Evolutionary conservation across 176 grass and related monocot genomes (phyloP).

Genomic region (Avena eriantha): DNA sequence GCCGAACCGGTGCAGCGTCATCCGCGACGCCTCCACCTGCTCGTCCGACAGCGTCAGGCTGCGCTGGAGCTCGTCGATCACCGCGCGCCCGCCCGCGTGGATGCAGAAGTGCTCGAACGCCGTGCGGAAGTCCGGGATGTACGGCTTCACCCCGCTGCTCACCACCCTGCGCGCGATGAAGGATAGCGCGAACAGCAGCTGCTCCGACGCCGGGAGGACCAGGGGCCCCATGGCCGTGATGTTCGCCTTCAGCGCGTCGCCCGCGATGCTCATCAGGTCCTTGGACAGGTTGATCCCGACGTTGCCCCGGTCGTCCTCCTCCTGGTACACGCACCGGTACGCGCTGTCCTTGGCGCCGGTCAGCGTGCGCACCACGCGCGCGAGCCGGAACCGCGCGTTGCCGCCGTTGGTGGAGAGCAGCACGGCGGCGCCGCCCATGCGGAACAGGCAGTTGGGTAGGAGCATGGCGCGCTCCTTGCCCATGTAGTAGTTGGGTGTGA

Average conservation of each 20-base stretch:
- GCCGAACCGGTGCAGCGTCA: constrained; percentile 81
- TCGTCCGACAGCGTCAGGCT: constrained; percentile 71
- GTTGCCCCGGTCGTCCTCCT: constrained; percentile 56
- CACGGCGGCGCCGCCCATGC: constrained; percentile 67
- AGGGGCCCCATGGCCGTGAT: constrained; percentile 63
- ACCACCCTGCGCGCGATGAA: constrained; percentile 58
- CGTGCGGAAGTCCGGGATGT: constrained; percentile 74
- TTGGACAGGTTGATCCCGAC: constrained; percentile 66
- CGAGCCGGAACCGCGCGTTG: constrained; percentile 57
- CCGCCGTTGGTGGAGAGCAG: constrained; percentile 53
- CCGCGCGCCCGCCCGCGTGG: constrained; percentile 80
- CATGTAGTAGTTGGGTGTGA: constrained; percentile 69
- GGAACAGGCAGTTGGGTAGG: constrained; percentile 75
- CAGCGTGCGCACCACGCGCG: constrained; percentile 61
- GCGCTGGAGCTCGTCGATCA: constrained; percentile 91
- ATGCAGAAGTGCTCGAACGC: constrained; percentile 99
- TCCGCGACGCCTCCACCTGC: constrained; percentile 74
- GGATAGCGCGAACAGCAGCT: constrained; percentile 62
- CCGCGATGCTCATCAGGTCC: constrained; percentile 66
- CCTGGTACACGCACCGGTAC: constrained; percentile 68
- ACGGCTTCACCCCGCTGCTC: constrained; percentile 45
- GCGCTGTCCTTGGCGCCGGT: constrained; percentile 47
- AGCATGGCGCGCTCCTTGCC: constrained; percentile 65
- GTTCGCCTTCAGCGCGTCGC: constrained; percentile 68
- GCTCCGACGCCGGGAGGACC: constrained; percentile 71